These are phyloP conservation scores for Leucocoprinus birnbaumii DNA, from an alignment of 768 basidiomycete genomes.

Conservation along the genomic window DNA sequence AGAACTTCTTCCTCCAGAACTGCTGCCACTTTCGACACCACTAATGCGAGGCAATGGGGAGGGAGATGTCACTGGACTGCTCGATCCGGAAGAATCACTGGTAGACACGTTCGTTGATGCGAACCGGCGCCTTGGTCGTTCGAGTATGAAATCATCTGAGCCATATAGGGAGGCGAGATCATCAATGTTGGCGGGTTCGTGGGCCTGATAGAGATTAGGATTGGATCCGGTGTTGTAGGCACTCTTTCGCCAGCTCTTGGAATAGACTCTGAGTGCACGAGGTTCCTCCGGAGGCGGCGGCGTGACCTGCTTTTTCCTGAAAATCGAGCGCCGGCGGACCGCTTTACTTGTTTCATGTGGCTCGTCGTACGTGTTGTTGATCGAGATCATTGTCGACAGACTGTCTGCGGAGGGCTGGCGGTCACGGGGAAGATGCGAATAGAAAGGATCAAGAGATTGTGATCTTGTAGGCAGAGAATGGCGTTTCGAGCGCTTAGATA, in stretches of 20 bases:
- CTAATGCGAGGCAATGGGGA: conserved; percentile 1
- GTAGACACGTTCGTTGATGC: conserved; percentile 42
- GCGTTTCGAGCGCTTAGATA: conserved; percentile 18
- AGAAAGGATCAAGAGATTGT: conserved; percentile 2
- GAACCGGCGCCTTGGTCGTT: conserved; percentile 36
- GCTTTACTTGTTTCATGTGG: conserved; percentile 17
- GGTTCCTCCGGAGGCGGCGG: conserved; percentile 32
- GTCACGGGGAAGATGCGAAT: conserved; percentile 7
- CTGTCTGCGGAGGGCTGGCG: conserved; percentile 23
- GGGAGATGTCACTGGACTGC: conserved; percentile 11
- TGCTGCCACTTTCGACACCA: conserved; percentile 14
- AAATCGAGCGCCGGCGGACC: conserved; percentile 23
- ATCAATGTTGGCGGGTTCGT: not conserved
- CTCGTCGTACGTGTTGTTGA: conserved; percentile 6
- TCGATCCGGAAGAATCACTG: conserved; percentile 41
- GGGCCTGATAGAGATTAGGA: not conserved
- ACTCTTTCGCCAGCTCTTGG: conserved; percentile 25
- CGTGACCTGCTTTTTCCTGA: conserved; percentile 9
- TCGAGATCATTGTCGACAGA: conserved; percentile 20
- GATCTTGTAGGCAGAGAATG: conserved; percentile 15
- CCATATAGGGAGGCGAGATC: not conserved
- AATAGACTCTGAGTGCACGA: conserved; percentile 25
- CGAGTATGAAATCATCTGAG: conserved; percentile 4
- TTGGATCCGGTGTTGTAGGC: conserved; percentile 12
- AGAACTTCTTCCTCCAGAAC: conserved; percentile 10